Base-by-base conservation (phyloP, 108 stramenopile species). In the Cyclostephanos tholiformis region DNA sequence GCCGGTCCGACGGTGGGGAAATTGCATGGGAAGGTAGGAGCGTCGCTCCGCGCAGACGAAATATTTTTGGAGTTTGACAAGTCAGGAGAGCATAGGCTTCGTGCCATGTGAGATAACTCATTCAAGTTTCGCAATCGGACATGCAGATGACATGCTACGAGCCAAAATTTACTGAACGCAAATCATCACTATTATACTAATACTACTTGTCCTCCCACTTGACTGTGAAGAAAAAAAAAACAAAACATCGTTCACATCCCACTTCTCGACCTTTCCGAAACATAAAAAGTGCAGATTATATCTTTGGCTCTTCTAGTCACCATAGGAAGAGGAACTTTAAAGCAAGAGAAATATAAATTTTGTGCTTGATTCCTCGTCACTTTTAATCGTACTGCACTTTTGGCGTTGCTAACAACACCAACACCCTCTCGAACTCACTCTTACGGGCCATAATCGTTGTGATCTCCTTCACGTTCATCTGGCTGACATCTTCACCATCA, bases 401-500 rank as follows among this genome's bases (percentile, higher is more conserved):
- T 12, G 79, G 73, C 41, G 79, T 76, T 19, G 76, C 76, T 65
- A 93, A 59, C 11, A 95, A 82, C 23, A 88, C 85, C 66, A 95
- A 74, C 32, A 80, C 88, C 27, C 95, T 76, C 49, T 95, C 92
- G 67, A 89, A 95, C 46, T 95, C 95, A 25, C 84, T 77, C 74
- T 95, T 95, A 43, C 92, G 83, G 0, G 89, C 86, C 95, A 95
- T 95, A 38, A 95, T 93, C 2, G 91, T 91, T 10, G 92, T 93
- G 27, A 95, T 95, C 72, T 95, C 95, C 43, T 85, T 82, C 17
- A 93, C 92, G 27, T 89, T 91, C 92, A 95, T 95, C 67, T 89
- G 88, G 58, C 86, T 86, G 12, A 95, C 95, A 83, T 95, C 95
- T 75, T 95, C 95, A 2, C 89, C 95, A 70, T 95, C 95, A 75